Evolutionary conservation across 495 filamentous ascomycete species (phyloP).

Genomic region (Penicillium coffeae): DNA sequence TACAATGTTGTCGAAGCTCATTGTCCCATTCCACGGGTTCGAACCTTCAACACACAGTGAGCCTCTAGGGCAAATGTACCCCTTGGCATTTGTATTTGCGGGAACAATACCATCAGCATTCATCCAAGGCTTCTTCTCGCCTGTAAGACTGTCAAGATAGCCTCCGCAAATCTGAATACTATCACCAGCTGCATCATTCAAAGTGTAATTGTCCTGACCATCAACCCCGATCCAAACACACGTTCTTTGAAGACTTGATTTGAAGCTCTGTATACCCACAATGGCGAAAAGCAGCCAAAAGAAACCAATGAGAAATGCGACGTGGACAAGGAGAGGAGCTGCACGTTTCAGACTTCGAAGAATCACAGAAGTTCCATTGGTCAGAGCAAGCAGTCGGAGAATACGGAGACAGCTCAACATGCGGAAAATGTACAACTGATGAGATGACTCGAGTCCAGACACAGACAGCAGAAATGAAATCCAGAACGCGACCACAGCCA

Average conservation of each 20-base stretch:
- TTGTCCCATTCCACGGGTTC: conserved; percentile 80
- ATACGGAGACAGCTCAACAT: conserved; percentile 75
- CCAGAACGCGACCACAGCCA: conserved; percentile 97
- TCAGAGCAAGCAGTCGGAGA: neutral
- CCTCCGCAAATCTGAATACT: conserved; percentile 81
- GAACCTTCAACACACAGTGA: conserved; percentile 75
- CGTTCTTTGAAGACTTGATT: conserved; percentile 80
- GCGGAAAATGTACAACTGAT: conserved; percentile 82
- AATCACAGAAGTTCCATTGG: conserved; percentile 58
- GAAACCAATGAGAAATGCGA: conserved; percentile 93
- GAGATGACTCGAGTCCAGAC: conserved; percentile 58
- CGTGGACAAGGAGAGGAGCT: conserved; percentile 87
- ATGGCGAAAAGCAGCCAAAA: conserved; percentile 99
- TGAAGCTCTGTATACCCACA: conserved; percentile 95
- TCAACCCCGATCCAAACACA: conserved; percentile 78
- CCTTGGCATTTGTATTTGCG: conserved; percentile 60
- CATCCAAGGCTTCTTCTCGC: conserved; percentile 63
- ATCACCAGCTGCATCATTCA: conserved; percentile 48
- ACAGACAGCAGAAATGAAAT: conserved; percentile 72
- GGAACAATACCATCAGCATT: conserved; percentile 34
- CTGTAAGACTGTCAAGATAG: conserved; percentile 58
- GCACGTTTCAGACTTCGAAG: conserved; percentile 93
- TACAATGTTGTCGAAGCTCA: conserved; percentile 93
- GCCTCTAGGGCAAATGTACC: conserved; percentile 81
- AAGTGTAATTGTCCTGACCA: conserved; percentile 34